Base-by-base conservation (phyloP, 306 rosid species). In the Begonia masoniana region DNA sequence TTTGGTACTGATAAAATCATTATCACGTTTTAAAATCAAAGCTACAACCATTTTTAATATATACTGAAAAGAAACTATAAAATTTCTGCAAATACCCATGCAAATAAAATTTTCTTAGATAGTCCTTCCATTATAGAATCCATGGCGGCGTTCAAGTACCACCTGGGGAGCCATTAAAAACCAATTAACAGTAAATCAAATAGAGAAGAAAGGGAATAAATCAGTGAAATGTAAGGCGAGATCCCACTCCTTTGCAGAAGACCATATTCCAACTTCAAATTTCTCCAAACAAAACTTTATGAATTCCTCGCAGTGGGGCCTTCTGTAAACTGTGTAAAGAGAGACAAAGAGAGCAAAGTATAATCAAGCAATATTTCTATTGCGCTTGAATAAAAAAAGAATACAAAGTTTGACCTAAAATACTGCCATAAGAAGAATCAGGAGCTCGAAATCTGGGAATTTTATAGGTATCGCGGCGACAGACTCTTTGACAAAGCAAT, bases 261-360 rank as follows among this genome's bases (percentile, higher is more conserved):
- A 76, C 75, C 82, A 64, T 57, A 76, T 51, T 21, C 72, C 82
- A 15, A 72, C 72, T 58, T 72, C 69, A 55, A 72, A 76, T 31
- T 63, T 71, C 39, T 68, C 75, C 47, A 68, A 51, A 48, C 75
- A 76, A 52, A 76, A 71, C 55, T 31, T 64, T 52, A 76, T 46
- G 19, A 76, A 71, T 0, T 53, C 71, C 39, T 71, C 76, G 49
- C 70, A 59, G 17, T 56, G 16, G 7, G 77, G 77, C 60, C 81
- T 71, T 21, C 57, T 57, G 48, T 60, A 68, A 47, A 75, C 71
- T 71, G 56, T 14, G 4, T 2, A 47, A 23, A 31, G 39, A n/a
- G n/a, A n/a, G n/a, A n/a, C n/a, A 31, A 5, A 6, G 9, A 31
- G 39, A 6, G 8, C 8, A 31, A 7, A 31, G 39, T 3, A 31